Percentiles rank a stretch among this genome's conserved stretches.
Conservation (phyloP, 73 alveolate species). For the Symbiodinium pilosum region DNA sequence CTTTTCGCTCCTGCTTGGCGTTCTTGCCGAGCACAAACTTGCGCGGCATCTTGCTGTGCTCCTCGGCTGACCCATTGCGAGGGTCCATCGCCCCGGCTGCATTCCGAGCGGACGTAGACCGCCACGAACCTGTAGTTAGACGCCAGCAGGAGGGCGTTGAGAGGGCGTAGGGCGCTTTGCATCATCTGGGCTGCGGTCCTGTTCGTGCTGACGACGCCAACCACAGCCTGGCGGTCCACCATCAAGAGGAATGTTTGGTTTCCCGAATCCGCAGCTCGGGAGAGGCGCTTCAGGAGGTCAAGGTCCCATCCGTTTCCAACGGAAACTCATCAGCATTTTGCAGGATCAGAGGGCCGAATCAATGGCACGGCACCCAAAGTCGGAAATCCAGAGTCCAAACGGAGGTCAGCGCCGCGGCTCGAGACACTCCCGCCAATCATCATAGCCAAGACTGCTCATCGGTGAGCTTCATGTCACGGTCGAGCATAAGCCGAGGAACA, state of each 20-base stretch:
- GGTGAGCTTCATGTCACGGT: not conserved
- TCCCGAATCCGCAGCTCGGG: not conserved
- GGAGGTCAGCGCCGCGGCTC: constrained; percentile 2
- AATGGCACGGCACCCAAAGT: not conserved
- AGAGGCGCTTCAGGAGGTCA: not conserved
- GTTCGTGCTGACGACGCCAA: not conserved
- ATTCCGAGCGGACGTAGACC: not conserved
- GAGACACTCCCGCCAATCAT: not conserved
- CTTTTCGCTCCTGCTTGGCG: not conserved
- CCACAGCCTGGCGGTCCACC: not conserved
- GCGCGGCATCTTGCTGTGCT: not conserved
- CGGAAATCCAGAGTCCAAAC: not conserved
- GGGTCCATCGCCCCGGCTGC: constrained; percentile 1
- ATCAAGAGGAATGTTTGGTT: not conserved
- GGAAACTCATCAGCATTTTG: not conserved
- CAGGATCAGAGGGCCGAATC: not conserved
- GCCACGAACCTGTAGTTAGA: not conserved
- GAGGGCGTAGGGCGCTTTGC: not conserved
- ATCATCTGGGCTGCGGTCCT: not conserved
- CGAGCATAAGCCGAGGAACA: not conserved
- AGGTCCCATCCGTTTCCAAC: not conserved
- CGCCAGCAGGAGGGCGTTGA: not conserved
- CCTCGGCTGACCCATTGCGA: not conserved
- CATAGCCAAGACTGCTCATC: constrained; percentile 6
- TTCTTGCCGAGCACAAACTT: not conserved